Evolutionary conservation across 2,329 filamentous ascomycete genomes (phyloP), one percentile per base, ranked within the genome.

Genomic region (Fusarium citri): DNA sequence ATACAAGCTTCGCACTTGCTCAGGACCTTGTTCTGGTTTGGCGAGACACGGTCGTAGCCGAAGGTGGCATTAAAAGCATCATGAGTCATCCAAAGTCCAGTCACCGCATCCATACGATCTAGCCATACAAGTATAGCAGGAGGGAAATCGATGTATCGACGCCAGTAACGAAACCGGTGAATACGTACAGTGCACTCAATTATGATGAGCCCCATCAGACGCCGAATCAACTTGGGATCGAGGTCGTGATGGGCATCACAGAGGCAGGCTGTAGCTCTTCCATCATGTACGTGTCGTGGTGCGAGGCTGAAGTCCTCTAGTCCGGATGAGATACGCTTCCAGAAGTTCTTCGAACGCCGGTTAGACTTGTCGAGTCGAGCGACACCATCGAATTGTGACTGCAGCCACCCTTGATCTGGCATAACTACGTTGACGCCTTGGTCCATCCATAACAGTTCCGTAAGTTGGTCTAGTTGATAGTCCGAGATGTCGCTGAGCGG

Each of bases 1-100:
- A 86, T 83, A 65, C 87, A 89, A 3, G 85, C 86, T 70, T 87
- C 83, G 66, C 87, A 89, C 3, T 60, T 76, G 9, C 74, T 78
- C 30, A 66, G 59, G 6, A 84, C 75, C 14, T 65, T 50, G 37
- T 79, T 72, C 25, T 25, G 42, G 23, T 41, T 53, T 22, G 68
- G 74, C 66, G 69, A 28, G 55, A 50, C 54, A 2, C 55, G 57
- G 5, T 79, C 72, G n/a, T 80, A 76, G 2, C 77, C 75, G 65
- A 80, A 84, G 5, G 77, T 66, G 15, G 72, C 43, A 20, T 71
- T 64, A 62, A 84, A 85, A 5, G 80, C 68, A 1, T 72, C 54
- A 2, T 75, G 70, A 2, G 75, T 69, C 18, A 84, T 78, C 81
- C 83, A 85, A 22, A 85, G 72, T 9, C 77, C 78, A 22, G 66